phyloP scores from a whole-genome alignment of 1,284 basidiomycete genomes.

The Salmacisia buchloeana region DNA sequence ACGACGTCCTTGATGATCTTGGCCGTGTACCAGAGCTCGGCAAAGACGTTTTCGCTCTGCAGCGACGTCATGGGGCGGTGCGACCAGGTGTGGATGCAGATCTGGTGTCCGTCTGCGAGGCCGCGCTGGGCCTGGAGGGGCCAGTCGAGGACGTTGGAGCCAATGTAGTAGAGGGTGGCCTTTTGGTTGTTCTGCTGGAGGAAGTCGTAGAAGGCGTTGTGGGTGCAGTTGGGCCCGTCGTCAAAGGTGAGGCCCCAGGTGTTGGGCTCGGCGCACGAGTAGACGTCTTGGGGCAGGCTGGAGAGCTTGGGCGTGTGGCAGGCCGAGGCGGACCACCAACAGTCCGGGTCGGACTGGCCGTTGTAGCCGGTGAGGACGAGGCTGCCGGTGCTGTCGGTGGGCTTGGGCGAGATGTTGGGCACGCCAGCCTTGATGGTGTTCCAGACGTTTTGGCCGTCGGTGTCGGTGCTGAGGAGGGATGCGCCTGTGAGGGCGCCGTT shows the following conservation, averaged over 20 bases:
- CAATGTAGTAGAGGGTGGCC: constrained; percentile 56
- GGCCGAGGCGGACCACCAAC: constrained; percentile 40
- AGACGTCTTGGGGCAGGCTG: constrained; percentile 50
- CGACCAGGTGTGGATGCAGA: constrained; percentile 53
- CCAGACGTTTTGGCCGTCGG: constrained; percentile 9
- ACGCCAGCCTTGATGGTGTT: not conserved
- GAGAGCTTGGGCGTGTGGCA: constrained; percentile 45
- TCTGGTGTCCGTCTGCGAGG: constrained; percentile 42
- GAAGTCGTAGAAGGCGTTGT: constrained; percentile 58
- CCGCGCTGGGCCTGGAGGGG: constrained; percentile 57
- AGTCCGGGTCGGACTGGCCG: constrained; percentile 33
- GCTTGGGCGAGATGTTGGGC: constrained; percentile 1
- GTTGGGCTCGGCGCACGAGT: constrained; percentile 53
- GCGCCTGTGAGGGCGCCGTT: constrained; percentile 7
- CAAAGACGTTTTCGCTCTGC: constrained; percentile 56
- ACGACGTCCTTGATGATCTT: constrained; percentile 56
- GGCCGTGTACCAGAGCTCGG: constrained; percentile 58
- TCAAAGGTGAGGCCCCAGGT: constrained; percentile 58
- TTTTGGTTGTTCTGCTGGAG: constrained; percentile 54
- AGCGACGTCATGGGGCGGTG: constrained; percentile 56
- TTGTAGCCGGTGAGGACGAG: constrained; percentile 14
- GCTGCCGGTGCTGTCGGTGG: not conserved
- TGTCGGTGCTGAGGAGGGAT: not conserved
- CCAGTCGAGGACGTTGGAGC: constrained; percentile 58
- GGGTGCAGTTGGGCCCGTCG: constrained; percentile 54